Evolutionary conservation across 2,329 filamentous ascomycete species (phyloP).

Genomic region (Lojkania enalia): DNA sequence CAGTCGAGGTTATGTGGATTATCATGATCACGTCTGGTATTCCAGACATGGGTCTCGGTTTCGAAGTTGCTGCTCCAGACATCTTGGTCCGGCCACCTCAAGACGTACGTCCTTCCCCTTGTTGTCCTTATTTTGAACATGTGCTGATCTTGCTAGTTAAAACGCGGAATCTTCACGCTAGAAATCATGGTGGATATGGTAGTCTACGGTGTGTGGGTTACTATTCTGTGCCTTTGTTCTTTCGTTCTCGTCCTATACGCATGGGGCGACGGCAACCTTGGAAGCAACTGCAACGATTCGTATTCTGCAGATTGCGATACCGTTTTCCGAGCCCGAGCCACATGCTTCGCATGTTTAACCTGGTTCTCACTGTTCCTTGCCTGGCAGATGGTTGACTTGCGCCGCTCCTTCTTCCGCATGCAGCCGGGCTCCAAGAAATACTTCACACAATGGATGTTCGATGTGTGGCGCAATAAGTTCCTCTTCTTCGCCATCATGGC

Average conservation of each 20-base stretch:
- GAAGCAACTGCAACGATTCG: slow-evolving; percentile 39
- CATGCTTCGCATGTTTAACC: slow-evolving; percentile 73
- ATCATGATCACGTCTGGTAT: slow-evolving; percentile 90
- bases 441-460: slow-evolving; percentile 62
- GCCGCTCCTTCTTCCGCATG: slow-evolving; percentile 75
- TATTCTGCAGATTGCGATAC: slow-evolving; percentile 38
- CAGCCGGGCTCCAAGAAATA: slow-evolving; percentile 63
- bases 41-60: slow-evolving; percentile 84
- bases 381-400: slow-evolving; percentile 76
- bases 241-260: slow-evolving; percentile 43
- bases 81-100: slow-evolving; percentile 82
- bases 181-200: slow-evolving; percentile 45
- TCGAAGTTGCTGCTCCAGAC: slow-evolving; percentile 73
- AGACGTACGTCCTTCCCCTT: slow-evolving; percentile 66
- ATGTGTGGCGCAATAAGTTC: slow-evolving; percentile 74
- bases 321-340: slow-evolving; percentile 62
- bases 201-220: slow-evolving; percentile 45
- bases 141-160: slow-evolving; percentile 28
- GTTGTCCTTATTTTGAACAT: slow-evolving; percentile 57
- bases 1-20: slow-evolving; percentile 89
- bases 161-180: slow-evolving; percentile 44
- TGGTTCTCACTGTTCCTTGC: slow-evolving; percentile 78
- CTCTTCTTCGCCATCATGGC: slow-evolving; percentile 51
- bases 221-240: slow-evolving; percentile 37
- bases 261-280: slow-evolving; percentile 39